phyloP scores from a whole-genome alignment of 805 yeast genomes.

The Suhomyces sp. region DNA sequence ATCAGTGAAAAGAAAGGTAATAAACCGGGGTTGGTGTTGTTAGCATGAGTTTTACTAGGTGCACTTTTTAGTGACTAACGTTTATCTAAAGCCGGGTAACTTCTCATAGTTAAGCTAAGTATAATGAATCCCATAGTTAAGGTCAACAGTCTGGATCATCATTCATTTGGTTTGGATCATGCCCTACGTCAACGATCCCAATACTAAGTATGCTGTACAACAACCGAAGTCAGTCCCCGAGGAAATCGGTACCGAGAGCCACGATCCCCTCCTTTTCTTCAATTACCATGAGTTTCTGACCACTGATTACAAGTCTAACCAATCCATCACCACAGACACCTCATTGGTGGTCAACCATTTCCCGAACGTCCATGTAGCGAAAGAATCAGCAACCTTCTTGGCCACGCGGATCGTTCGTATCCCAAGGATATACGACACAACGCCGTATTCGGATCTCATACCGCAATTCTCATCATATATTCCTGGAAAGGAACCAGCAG shows the following conservation, averaged over 20 bases:
- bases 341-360: conserved; percentile 61
- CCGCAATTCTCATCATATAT: conserved; percentile 56
- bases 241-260: too few relatives aligned
- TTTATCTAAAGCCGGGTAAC: too few relatives aligned
- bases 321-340: conserved; percentile 14
- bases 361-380: conserved; percentile 53
- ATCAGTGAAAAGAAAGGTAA: too few relatives aligned
- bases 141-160: neutral
- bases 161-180: too few relatives aligned
- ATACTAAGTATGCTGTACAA: conserved; percentile 20
- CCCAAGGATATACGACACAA: conserved; percentile 49
- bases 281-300: conserved; percentile 65
- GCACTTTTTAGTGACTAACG: too few relatives aligned
- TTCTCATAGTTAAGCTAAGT: too few relatives aligned
- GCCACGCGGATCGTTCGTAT: conserved; percentile 62
- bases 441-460: conserved; percentile 31
- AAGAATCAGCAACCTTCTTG: conserved; percentile 24
- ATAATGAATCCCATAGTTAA: too few relatives aligned
- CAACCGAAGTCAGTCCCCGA: too few relatives aligned
- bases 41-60: too few relatives aligned
- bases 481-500: conserved; percentile 69
- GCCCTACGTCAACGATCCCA: conserved; percentile 18
- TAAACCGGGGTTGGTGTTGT: too few relatives aligned
- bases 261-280: conserved; percentile 42
- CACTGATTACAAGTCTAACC: conserved; percentile 25